Evolutionary conservation across 2,329 filamentous ascomycete genomes (phyloP).

Genomic region (Pseudocercospora pini-densiflorae): DNA sequence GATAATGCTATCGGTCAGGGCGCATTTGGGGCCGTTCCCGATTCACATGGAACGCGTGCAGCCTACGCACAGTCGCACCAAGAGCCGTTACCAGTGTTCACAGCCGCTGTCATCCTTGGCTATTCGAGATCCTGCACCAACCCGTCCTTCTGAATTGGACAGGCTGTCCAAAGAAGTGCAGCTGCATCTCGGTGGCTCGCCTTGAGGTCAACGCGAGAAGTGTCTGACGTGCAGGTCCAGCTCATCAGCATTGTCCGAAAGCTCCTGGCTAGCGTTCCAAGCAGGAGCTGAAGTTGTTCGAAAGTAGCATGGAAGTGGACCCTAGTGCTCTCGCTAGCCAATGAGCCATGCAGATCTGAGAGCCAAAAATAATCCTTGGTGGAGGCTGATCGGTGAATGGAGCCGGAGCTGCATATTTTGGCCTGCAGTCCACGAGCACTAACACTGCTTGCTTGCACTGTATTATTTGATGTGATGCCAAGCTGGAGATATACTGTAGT

Average conservation of each 20-base stretch:
- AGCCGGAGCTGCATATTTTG: slow-evolving; percentile 7
- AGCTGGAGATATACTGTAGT: too few species aligned
- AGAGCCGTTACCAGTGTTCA: background rate
- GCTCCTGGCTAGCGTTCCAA: slow-evolving; percentile 7
- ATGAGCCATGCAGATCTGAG: background rate
- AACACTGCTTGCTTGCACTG: background rate
- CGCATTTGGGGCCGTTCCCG: slow-evolving; percentile 7
- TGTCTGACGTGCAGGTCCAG: background rate
- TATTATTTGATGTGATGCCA: too few species aligned
- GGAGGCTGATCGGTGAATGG: slow-evolving; percentile 10
- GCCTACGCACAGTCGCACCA: background rate
- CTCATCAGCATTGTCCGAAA: slow-evolving; percentile 2
- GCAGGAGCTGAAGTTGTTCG: slow-evolving; percentile 5
- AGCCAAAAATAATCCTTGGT: background rate
- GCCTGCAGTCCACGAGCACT: background rate
- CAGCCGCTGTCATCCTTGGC: slow-evolving; percentile 2
- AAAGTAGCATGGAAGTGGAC: background rate
- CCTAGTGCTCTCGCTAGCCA: background rate
- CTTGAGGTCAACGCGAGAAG: background rate
- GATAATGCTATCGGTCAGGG: slow-evolving; percentile 3
- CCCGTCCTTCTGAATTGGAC: background rate
- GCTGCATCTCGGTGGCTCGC: background rate
- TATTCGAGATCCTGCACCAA: background rate
- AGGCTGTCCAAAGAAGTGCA: background rate
- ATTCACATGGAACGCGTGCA: background rate